Percentiles rank a stretch among this genome's conserved stretches.
These are phyloP conservation scores for Claviceps purpurea DNA, from an alignment of 2,329 filamentous ascomycete species.

Conservation along the genomic window DNA sequence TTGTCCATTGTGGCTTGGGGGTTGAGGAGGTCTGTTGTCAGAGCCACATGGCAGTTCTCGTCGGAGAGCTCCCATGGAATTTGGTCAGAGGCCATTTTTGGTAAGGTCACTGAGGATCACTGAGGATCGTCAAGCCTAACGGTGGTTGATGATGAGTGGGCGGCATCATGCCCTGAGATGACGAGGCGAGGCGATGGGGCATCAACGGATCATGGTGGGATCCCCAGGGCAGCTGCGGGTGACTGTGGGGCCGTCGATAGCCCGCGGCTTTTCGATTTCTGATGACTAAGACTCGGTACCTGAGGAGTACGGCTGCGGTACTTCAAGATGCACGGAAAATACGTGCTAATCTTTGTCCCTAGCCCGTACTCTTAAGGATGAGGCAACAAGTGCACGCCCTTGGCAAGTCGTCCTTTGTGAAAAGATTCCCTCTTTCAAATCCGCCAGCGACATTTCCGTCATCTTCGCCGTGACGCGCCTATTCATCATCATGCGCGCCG, in stretches of 20 bases:
- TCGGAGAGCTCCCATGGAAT: constrained; percentile 29
- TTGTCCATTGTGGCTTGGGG: constrained; percentile 43
- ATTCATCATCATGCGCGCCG: constrained; percentile 29
- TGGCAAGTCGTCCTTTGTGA: no score
- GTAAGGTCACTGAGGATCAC: neutral
- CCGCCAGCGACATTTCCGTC: neutral
- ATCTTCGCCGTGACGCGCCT: neutral
- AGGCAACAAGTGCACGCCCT: no score
- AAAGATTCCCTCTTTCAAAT: neutral
- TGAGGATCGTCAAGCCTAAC: neutral
- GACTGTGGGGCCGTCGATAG: no score
- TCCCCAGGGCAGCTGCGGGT: no score
- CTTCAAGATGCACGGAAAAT: no score
- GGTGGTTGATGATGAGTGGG: neutral
- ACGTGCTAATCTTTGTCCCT: no score
- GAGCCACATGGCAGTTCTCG: constrained; percentile 48
- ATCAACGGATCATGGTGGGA: neutral
- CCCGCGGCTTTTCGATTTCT: no score
- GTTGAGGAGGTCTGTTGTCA: constrained; percentile 51
- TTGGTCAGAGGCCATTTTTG: constrained; percentile 8
- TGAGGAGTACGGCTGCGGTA: no score
- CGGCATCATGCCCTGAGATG: neutral
- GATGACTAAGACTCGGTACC: no score
- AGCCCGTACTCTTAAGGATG: no score
- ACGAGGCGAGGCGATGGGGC: neutral